Percentiles rank a stretch among this genome's conserved stretches.
Evolutionary conservation across 1,284 basidiomycete genomes (phyloP).

Genomic region (Sphagnurus paluster): DNA sequence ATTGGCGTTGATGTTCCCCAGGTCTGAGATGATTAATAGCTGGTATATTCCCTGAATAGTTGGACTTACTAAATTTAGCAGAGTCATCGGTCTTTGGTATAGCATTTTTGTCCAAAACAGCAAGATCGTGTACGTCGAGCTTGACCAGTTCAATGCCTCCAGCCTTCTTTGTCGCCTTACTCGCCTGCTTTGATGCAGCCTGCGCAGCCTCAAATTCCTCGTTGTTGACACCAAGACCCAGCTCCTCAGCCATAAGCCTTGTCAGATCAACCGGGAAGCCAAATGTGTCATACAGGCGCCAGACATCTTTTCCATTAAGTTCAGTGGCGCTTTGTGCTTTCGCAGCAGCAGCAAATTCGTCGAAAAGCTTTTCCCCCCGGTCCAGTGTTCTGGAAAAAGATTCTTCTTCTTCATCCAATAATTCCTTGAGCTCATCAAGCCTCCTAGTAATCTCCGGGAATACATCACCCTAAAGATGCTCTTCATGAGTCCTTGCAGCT

Average conservation of each 20-base stretch:
- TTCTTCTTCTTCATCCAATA: conserved; percentile 96
- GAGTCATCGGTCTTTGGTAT: conserved; percentile 96
- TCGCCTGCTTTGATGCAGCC: conserved; percentile 87
- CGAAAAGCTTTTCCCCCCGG: conserved; percentile 96
- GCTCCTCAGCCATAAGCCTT: conserved; percentile 96
- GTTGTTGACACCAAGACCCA: conserved; percentile 85
- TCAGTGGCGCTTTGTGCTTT: conserved; percentile 64
- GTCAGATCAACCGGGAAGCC: conserved; percentile 98
- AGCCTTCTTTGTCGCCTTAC: conserved; percentile 78
- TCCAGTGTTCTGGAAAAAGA: conserved; percentile 97
- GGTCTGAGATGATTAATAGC: conserved; percentile 41
- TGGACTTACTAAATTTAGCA: conserved; percentile 80
- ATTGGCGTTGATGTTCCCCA: conserved; percentile 74
- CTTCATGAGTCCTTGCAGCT: background rate
- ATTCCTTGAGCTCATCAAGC: conserved; percentile 87
- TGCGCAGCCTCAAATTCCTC: conserved; percentile 91
- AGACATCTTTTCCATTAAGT: conserved; percentile 91
- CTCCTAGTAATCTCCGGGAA: conserved; percentile 95
- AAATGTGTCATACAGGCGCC: conserved; percentile 98
- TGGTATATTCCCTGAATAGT: conserved; percentile 4
- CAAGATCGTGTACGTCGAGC: conserved; percentile 96
- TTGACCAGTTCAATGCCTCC: conserved; percentile 74
- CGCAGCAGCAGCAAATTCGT: conserved; percentile 81
- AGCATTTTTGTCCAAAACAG: conserved; percentile 74
- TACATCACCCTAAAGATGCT: conserved; percentile 63